Evolutionary conservation across 169 alveolate species (phyloP).

Genomic region (Plasmodium sp.): DNA sequence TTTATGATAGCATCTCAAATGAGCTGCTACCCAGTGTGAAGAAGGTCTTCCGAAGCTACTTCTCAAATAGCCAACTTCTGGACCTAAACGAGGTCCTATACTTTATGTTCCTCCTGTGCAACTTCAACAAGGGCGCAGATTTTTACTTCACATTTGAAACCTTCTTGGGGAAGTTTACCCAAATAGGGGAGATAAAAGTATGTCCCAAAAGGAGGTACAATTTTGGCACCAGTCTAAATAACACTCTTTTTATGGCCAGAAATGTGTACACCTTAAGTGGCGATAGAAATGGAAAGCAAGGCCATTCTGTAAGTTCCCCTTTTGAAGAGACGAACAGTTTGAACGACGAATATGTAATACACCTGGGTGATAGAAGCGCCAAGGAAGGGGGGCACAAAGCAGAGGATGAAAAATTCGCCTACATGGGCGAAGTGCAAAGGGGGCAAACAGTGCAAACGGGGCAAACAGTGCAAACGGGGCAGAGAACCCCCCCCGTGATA

Average conservation of each 20-base stretch:
- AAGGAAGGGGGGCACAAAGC: neutral
- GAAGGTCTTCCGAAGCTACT: slow-evolving; percentile 7
- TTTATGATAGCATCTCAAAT: neutral
- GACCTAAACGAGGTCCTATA: slow-evolving; percentile 31
- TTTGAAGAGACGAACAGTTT: neutral
- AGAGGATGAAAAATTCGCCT: neutral
- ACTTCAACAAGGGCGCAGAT: neutral
- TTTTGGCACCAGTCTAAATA: slow-evolving; percentile 23
- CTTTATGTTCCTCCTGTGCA: slow-evolving; percentile 23
- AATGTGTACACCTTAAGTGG: slow-evolving; percentile 1
- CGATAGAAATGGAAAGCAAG: neutral
- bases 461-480: neutral
- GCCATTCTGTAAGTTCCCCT: neutral
- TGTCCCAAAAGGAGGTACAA: slow-evolving; percentile 6
- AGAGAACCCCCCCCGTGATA: neutral
- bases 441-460: neutral
- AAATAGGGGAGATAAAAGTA: neutral
- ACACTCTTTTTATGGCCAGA: slow-evolving; percentile 34
- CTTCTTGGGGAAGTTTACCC: neutral
- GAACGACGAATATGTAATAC: slow-evolving; percentile 29
- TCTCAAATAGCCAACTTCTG: neutral
- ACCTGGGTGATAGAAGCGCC: neutral
- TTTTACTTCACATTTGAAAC: slow-evolving; percentile 23
- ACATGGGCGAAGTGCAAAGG: neutral
- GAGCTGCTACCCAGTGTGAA: neutral